A percentile compares a stretch with the other conserved stretches of the same genome.
phyloP scores from a whole-genome alignment of 2,329 filamentous ascomycete genomes.

The Madurella mycetomatis region DNA sequence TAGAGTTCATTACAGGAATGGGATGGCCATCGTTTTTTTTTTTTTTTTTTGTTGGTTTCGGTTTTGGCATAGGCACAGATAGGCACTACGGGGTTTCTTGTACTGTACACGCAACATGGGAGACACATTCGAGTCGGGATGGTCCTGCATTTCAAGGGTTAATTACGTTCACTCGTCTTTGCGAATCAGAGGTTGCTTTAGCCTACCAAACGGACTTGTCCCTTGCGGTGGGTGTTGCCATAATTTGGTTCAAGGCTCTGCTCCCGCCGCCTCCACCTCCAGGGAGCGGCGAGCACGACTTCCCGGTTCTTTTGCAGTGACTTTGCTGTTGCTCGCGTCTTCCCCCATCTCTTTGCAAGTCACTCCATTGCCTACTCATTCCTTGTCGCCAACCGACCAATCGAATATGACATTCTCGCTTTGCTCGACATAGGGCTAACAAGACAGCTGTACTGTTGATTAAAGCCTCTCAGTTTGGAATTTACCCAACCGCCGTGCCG shows the following conservation, averaged over 20 bases:
- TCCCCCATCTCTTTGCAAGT: no score
- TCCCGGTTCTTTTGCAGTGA: no score
- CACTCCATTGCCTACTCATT: background rate
- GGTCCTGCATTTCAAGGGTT: constrained; percentile 21
- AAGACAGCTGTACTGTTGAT: constrained; percentile 20
- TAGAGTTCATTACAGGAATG: constrained; percentile 1
- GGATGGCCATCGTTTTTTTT: constrained; percentile 20
- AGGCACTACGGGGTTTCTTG: constrained; percentile 22
- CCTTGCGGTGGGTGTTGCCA: background rate
- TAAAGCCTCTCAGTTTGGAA: constrained; percentile 6
- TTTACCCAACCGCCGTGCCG: constrained; percentile 2
- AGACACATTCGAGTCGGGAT: constrained; percentile 19
- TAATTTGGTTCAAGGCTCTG: no score
- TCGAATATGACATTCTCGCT: constrained; percentile 4
- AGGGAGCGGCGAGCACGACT: no score
- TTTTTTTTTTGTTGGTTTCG: constrained; percentile 15
- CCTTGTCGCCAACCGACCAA: background rate
- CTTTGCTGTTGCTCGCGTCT: no score
- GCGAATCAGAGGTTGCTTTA: constrained; percentile 6
- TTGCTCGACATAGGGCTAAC: constrained; percentile 19
- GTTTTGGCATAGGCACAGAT: constrained; percentile 20
- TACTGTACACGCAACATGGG: constrained; percentile 25
- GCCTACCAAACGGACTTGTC: background rate
- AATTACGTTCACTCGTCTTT: constrained; percentile 10
- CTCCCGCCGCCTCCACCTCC: no score